Percentiles rank a stretch among this genome's conserved stretches.
Evolutionary conservation across 1,284 basidiomycete genomes (phyloP).

Genomic region (Golubevia pallescens): DNA sequence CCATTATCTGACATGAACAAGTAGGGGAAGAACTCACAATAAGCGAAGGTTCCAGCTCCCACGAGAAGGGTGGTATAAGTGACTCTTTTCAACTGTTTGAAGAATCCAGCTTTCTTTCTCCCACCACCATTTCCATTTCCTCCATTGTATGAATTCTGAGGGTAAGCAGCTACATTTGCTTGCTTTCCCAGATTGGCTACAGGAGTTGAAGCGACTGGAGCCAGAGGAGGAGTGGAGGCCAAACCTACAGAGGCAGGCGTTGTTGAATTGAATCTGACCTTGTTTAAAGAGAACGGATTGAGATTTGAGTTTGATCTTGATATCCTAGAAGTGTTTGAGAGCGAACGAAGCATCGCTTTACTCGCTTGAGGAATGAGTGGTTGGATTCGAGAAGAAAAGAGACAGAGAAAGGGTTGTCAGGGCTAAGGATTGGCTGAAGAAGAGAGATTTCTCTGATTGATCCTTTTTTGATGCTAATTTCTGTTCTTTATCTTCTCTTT

Average conservation of each 20-base stretch:
- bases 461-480: too few species aligned
- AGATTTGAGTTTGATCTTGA: too few species aligned
- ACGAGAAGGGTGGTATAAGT: conserved; percentile 25
- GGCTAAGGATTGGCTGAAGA: too few species aligned
- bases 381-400: too few species aligned
- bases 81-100: conserved; percentile 23
- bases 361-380: too few species aligned
- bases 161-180: not conserved
- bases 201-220: not conserved
- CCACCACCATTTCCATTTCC: not conserved
- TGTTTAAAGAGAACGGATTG: not conserved
- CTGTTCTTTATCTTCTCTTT: too few species aligned
- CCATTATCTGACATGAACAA: too few species aligned
- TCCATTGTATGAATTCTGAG: not conserved
- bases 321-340: too few species aligned
- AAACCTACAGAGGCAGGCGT: not conserved
- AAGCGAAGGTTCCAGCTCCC: conserved; percentile 32
- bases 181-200: not conserved
- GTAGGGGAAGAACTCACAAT: conserved; percentile 16
- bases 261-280: not conserved
- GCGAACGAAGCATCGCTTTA: too few species aligned
- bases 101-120: conserved; percentile 25
- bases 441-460: too few species aligned
- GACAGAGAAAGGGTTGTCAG: too few species aligned
- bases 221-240: not conserved